Base-by-base conservation (phyloP, 371 early-diverging fungal genomes). In the Mucor lusitanicus region DNA sequence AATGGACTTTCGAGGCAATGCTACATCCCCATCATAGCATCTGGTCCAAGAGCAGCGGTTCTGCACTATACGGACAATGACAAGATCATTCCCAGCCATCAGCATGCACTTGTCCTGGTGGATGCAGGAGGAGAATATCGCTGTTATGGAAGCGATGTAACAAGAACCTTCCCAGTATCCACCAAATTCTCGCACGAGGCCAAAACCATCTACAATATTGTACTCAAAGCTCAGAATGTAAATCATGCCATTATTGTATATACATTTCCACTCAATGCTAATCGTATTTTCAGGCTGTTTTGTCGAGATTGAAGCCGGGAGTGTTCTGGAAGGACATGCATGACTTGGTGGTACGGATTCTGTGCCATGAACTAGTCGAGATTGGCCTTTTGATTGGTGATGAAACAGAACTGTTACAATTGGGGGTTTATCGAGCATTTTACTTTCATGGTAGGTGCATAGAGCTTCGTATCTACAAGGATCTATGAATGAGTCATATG, bases 141-240 rank as follows among this genome's bases (percentile, higher is more conserved):
- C n/a, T 88, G 89, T 78, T 96, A 97, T 73, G 94, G 93, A 35
- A 86, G 90, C 32, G 96, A 97, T 65, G 91, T 97, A 67, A 97
- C 96, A 3, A 87, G 96, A 19, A 91, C 91, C 5, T 97, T 88
- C 81, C 97, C 97, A 5, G 87, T 90, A 25, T 86, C 89, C 30
- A 91, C 93, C 17, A 80, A 80, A 61, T 96, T 92, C 71, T 84
- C 90, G 25, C 78, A 83, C 11, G 90, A 92, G 70, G 90, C 88
- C 48, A 91, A 88, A 67, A 85, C 80, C 7, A 86, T 94, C 57
- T 97, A 97, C 79, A 79, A 87, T 63, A 88, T 94, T 65, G 95
- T 95, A 15, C 82, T 96, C 11, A 87, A 85, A 25, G 89, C 94
- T 89, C 94, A 97, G 68, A 85, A 90, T 82, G 87, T 83, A 72